These are phyloP conservation scores for Clarireedia monteithiana DNA, from an alignment of 2,329 filamentous ascomycete species.

Conservation along the genomic window DNA sequence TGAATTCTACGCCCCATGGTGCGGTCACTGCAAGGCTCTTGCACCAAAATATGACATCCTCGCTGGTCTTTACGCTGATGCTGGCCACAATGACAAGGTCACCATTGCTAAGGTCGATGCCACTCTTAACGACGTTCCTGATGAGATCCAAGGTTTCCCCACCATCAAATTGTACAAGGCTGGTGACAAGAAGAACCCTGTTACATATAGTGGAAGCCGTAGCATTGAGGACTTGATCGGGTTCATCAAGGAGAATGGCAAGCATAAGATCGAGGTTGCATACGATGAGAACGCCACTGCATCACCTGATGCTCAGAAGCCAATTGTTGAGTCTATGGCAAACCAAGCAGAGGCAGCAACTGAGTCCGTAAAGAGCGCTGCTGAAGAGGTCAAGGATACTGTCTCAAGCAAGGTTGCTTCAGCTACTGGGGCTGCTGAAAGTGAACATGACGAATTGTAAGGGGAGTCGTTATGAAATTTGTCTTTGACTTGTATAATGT, in stretches of 20 bases:
- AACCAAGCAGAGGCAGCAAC: conserved; percentile 34
- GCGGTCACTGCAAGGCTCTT: conserved; percentile 98
- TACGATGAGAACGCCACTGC: conserved; percentile 43
- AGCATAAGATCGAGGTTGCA: conserved; percentile 67
- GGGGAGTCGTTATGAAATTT: conserved; percentile 9
- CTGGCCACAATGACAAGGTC: conserved; percentile 75
- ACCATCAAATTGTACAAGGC: conserved; percentile 98
- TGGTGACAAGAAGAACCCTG: conserved; percentile 73
- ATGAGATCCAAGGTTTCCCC: conserved; percentile 95
- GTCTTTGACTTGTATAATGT: conserved; percentile 23
- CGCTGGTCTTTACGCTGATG: conserved; percentile 62
- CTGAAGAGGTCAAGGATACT: conserved; percentile 41
- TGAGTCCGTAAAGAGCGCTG: conserved; percentile 32
- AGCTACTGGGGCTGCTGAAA: conserved; percentile 35
- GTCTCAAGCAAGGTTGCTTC: conserved; percentile 38
- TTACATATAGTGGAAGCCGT: conserved; percentile 82
- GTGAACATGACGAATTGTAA: conserved; percentile 70
- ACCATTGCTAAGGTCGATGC: conserved; percentile 97
- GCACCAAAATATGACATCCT: conserved; percentile 96
- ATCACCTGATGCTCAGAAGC: conserved; percentile 36
- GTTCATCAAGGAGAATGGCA: conserved; percentile 94
- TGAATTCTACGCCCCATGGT: conserved; percentile 99
- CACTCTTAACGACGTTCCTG: conserved; percentile 90
- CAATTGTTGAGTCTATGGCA: conserved; percentile 31
- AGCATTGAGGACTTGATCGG: conserved; percentile 85